Conservation (phyloP, 805 yeast species). For the Yarrowia divulgata region DNA sequence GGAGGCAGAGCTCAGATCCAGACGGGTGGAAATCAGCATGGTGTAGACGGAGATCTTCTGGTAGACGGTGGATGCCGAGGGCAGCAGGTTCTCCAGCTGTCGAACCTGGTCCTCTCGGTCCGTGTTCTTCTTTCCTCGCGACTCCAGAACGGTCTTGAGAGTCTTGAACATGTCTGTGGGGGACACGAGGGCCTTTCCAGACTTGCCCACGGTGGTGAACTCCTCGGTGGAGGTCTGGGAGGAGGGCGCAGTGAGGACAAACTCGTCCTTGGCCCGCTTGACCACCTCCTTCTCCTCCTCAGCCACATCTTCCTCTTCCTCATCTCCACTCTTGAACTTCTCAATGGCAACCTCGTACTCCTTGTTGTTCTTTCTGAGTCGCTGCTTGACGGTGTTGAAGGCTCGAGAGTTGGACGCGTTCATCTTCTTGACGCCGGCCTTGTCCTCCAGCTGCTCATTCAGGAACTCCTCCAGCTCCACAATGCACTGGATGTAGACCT, state of each 20-base stretch:
- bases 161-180: constrained; percentile 69
- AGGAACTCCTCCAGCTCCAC: constrained; percentile 76
- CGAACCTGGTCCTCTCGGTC: constrained; percentile 81
- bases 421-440: constrained; percentile 66
- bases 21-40: constrained; percentile 84
- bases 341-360: constrained; percentile 69
- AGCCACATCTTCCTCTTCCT: constrained; percentile 65
- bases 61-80: constrained; percentile 63
- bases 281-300: constrained; percentile 48
- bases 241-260: constrained; percentile 48
- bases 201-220: constrained; percentile 52
- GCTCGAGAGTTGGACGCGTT: constrained; percentile 86
- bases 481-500: constrained; percentile 69
- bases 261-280: constrained; percentile 44
- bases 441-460: constrained; percentile 58
- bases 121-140: constrained; percentile 94
- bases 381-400: constrained; percentile 84
- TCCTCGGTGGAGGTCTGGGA: constrained; percentile 47
- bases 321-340: constrained; percentile 58
- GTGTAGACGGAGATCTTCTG: constrained; percentile 80
- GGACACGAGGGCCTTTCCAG: constrained; percentile 50
- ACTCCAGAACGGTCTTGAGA: constrained; percentile 76
- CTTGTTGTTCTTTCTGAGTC: constrained; percentile 79
- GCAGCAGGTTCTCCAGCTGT: constrained; percentile 66
- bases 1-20: constrained; percentile 74